Percentiles rank a stretch among this genome's conserved stretches.
These are phyloP conservation scores for Chlorella sp. DNA, from an alignment of 139 green algal species.

Conservation along the genomic window DNA sequence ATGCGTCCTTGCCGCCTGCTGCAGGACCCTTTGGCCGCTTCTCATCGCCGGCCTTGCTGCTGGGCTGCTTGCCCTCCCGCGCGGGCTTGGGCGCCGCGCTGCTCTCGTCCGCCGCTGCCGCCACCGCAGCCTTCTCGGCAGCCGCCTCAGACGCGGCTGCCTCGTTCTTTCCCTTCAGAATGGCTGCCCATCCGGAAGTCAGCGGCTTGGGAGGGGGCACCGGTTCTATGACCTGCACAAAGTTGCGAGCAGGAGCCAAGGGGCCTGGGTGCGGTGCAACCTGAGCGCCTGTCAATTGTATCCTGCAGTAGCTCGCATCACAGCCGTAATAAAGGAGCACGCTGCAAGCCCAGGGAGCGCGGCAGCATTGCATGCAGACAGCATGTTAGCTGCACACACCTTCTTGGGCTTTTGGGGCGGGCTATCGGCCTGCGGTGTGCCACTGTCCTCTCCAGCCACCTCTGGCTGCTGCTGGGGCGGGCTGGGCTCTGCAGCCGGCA, in stretches of 20 bases:
- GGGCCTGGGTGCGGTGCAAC: background rate
- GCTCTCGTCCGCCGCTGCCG: background rate
- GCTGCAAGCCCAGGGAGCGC: background rate
- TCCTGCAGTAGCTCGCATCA: background rate
- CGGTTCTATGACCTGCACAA: background rate
- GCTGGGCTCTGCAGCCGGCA: no score
- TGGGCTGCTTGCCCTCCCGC: background rate
- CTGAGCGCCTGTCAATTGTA: background rate
- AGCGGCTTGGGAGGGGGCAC: slow-evolving; percentile 24
- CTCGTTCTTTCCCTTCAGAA: slow-evolving; percentile 37
- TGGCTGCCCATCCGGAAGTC: slow-evolving; percentile 35
- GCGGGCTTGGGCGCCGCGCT: background rate
- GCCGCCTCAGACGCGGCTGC: background rate
- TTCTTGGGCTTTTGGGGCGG: slow-evolving; percentile 1
- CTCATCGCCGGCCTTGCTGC: background rate
- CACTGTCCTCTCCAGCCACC: background rate
- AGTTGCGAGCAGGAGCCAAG: background rate
- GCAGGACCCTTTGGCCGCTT: background rate
- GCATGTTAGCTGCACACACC: background rate
- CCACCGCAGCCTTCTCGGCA: background rate
- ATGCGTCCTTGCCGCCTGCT: background rate
- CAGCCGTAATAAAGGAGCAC: background rate
- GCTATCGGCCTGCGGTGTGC: background rate
- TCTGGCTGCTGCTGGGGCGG: background rate
- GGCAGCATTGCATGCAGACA: slow-evolving; percentile 7